Base-by-base conservation (phyloP, 768 basidiomycete genomes). In the Panaeolus papilionaceus region DNA sequence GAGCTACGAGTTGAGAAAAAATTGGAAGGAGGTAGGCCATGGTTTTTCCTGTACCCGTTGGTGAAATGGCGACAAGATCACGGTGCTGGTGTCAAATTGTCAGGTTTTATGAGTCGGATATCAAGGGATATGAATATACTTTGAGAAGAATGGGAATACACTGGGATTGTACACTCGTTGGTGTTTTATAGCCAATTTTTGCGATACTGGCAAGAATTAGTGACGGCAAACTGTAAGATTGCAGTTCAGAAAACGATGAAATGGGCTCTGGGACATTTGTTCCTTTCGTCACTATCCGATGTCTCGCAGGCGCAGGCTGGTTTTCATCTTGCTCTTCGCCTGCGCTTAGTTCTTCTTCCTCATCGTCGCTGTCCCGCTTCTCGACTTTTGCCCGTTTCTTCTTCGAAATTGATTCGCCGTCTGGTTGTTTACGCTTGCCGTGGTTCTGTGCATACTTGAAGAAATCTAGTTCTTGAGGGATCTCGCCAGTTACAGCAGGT, bases 11-110 rank as follows among this genome's bases (percentile, higher is more conserved):
- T 18, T 81, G 77, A 11, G 88, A 81, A 67, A 99, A 85, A 26
- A 95, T 83, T 0, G 98, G 96, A 16, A 98, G 79, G 14, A 98
- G 83, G 78, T 98, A 99, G 0, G 96, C 88, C 6, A 98, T 83
- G 0, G 98, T 99, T 82, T 99, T 99, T 68, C 98, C 98, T 10
- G 94, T 96, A 62, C 98, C 98, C 5, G 98, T 99, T 0, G 98
- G 98, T 0, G 98, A 98, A 20, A 99, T 92, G 37, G 96, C 97
- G 64, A 93, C 91, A 26, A 98, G 83, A 78, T 99, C 97, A 66
- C 93, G 89, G 68, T 82, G 83, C 94, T 94, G 4, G 12, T 8
- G 67, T 37, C 26, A 45, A 4, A 63, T 58, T 68, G 67, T 72
- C 9, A 70, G 38, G 49, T 49, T 62, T 38, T 20, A 69, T 37